phyloP scores from a whole-genome alignment of 192 early-diverging fungal genomes.

The Umbelopsis sp. region DNA sequence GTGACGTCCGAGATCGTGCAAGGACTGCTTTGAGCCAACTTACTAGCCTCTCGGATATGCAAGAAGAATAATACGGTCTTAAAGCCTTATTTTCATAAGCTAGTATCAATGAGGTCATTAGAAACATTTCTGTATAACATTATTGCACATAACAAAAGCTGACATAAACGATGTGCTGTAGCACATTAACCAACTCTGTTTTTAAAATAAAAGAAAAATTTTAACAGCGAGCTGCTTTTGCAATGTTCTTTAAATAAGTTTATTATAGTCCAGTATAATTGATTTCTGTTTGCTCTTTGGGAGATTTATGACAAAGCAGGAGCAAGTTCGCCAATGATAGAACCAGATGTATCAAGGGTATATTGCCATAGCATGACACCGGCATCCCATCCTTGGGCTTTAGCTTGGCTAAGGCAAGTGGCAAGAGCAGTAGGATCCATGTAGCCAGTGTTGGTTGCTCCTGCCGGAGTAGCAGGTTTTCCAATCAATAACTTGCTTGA shows the following conservation, averaged over 20 bases:
- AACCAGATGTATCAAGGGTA: slow-evolving; percentile 29
- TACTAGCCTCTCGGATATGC: slow-evolving; percentile 8
- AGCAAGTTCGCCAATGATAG: slow-evolving; percentile 24
- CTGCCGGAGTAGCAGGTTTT: slow-evolving; percentile 39
- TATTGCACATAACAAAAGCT: not conserved
- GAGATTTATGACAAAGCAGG: not conserved
- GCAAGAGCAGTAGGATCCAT: slow-evolving; percentile 31
- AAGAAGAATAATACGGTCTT: not conserved
- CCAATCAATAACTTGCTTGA: slow-evolving; percentile 38
- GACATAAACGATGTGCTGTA: not conserved
- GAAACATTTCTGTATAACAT: not conserved
- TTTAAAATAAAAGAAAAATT: not conserved
- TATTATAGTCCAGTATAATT: not conserved
- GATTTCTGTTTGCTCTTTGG: not conserved
- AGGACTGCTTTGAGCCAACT: slow-evolving; percentile 68
- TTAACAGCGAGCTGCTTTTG: too few species aligned
- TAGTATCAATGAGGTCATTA: not conserved
- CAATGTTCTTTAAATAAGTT: not conserved
- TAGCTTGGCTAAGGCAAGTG: slow-evolving; percentile 33
- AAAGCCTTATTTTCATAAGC: not conserved
- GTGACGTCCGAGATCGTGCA: slow-evolving; percentile 74
- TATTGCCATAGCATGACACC: slow-evolving; percentile 44
- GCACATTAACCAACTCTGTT: not conserved
- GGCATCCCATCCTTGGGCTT: slow-evolving; percentile 37
- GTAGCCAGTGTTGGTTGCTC: slow-evolving; percentile 39